Base-by-base conservation (phyloP, 2,329 filamentous ascomycete genomes). In the Mycosphaerella sp. region DNA sequence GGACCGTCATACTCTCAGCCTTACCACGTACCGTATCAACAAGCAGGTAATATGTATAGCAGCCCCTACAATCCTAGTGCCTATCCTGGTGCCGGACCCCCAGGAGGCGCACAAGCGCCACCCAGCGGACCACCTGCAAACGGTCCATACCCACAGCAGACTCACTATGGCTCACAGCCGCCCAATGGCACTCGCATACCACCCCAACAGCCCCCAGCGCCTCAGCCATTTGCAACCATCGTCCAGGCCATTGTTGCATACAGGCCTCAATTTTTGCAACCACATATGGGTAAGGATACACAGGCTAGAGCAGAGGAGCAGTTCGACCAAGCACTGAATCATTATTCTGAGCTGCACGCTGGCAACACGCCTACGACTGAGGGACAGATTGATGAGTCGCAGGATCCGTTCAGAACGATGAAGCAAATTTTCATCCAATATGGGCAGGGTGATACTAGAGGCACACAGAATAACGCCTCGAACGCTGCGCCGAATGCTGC, bases 171-270 rank as follows among this genome's bases (percentile, higher is more conserved):
- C 28, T 25, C 21, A 36, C 47, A 54, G 18, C 28, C 37, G 14
- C 18, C 37, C 6, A 56, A 56, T 32, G 44, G 48, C 13, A 32
- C 49, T 44, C 43, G 52, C 28, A 50, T 34, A 18, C 44, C 45
- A 13, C 49, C 41, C 9, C 53, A 56, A 42, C 51, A 54, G 27
- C 49, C 58, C 17, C 47, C 51, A 13, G 44, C 51, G 37, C 55
- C 54, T 14, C 48, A 56, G 17, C 53, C 52, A 30, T 63, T 62
- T 54, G 49, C 55, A 17, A 49, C 47, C 13, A 53, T 63, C 27
- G 59, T 63, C 5, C 53, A 58, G 40, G 60, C 58, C 35, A 62
- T 63, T 30, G 54, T 63, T 52, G 40, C 40, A 16, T 62, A 56
- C 40, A 56, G 58, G 34, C 44, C 53, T n/a, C 32, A 43, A 27